These are phyloP conservation scores for Fusarium decemcellulare DNA, from an alignment of 2,329 filamentous ascomycete species.

Conservation along the genomic window DNA sequence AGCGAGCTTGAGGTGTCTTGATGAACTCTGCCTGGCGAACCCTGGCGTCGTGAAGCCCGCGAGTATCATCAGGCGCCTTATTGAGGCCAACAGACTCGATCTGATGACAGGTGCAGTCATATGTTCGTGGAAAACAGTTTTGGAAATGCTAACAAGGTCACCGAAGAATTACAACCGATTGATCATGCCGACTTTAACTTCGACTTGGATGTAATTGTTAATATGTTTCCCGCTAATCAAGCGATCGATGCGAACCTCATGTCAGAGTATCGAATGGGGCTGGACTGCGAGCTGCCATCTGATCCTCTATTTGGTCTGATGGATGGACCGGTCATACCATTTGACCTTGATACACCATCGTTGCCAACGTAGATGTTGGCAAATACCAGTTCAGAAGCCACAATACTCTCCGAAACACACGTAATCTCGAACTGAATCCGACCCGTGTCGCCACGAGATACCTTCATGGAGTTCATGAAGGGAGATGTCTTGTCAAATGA, in stretches of 20 bases:
- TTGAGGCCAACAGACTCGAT: slow-evolving; percentile 13
- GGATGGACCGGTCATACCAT: background rate
- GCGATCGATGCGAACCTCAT: background rate
- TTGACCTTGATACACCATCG: background rate
- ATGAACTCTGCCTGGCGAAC: slow-evolving; percentile 50
- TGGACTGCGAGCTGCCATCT: background rate
- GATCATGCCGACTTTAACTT: background rate
- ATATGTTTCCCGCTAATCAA: background rate
- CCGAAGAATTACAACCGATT: background rate
- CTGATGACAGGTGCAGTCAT: background rate
- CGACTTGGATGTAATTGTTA: background rate
- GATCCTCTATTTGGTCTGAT: slow-evolving; percentile 22
- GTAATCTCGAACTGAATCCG: too few species aligned
- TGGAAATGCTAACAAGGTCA: too few species aligned
- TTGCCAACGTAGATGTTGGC: too few species aligned
- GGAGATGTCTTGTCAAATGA: too few species aligned
- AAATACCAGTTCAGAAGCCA: too few species aligned
- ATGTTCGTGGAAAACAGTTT: background rate
- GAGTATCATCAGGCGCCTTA: slow-evolving; percentile 17
- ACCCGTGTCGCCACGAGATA: too few species aligned
- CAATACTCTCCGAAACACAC: too few species aligned
- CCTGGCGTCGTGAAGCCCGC: slow-evolving; percentile 34
- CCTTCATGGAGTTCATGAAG: too few species aligned
- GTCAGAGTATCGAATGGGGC: background rate
- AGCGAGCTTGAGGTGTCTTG: slow-evolving; percentile 49